Conservation (phyloP, 2,329 filamentous ascomycete genomes). For the Aspergillus spinulosporus region DNA sequence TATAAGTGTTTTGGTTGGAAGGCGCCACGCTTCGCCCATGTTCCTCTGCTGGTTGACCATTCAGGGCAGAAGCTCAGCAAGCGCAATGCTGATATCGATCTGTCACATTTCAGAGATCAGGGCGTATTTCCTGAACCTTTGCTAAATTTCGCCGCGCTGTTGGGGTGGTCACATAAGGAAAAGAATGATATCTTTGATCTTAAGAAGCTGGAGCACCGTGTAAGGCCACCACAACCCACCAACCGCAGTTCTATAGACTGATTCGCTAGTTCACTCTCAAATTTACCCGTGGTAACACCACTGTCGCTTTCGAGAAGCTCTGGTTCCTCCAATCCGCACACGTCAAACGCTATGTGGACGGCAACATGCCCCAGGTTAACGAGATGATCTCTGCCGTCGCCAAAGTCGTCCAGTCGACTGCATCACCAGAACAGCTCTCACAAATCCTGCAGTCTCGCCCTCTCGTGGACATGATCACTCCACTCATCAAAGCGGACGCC, state of each 20-base stretch:
- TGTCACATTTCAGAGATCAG: slow-evolving; percentile 57
- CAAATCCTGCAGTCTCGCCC: slow-evolving; percentile 34
- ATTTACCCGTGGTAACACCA: slow-evolving; percentile 88
- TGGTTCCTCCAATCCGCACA: slow-evolving; percentile 75
- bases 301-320: slow-evolving; percentile 77
- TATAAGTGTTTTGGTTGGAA: slow-evolving; percentile 77
- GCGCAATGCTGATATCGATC: slow-evolving; percentile 68
- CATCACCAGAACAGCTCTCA: slow-evolving; percentile 29
- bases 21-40: slow-evolving; percentile 74
- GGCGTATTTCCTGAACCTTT: slow-evolving; percentile 65
- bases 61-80: slow-evolving; percentile 83
- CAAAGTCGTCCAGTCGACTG: slow-evolving; percentile 27
- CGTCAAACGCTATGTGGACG: slow-evolving; percentile 50
- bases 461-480: slow-evolving; percentile 50
- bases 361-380: slow-evolving; percentile 45
- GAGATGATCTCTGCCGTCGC: slow-evolving; percentile 42
- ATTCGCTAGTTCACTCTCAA: slow-evolving; percentile 69
- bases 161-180: slow-evolving; percentile 75
- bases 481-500: slow-evolving; percentile 55
- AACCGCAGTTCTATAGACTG: background rate
- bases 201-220: slow-evolving; percentile 67
- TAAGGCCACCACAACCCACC: slow-evolving; percentile 39
- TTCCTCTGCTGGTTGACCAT: slow-evolving; percentile 70
- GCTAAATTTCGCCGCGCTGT: slow-evolving; percentile 79
- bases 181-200: slow-evolving; percentile 72